Percentiles rank a stretch among this genome's conserved stretches.
These are phyloP conservation scores for Aspergillus fischeri DNA, from an alignment of 2,329 filamentous ascomycete species.

Conservation along the genomic window DNA sequence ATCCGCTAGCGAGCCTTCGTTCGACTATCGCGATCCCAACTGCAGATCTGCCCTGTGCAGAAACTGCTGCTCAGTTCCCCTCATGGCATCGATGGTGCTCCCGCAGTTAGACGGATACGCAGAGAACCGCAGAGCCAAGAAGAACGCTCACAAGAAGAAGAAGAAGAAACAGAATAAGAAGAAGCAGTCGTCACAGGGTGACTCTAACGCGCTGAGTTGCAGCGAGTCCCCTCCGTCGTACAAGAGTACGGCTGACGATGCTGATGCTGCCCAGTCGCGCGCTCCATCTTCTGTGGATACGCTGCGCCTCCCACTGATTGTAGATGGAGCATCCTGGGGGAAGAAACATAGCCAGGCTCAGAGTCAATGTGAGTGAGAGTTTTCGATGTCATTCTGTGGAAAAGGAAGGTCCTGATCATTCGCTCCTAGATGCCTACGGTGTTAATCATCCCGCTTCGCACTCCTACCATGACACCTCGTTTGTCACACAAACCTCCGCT, in stretches of 20 bases:
- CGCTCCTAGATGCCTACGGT: not conserved
- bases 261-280: not conserved
- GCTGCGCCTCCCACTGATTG: not conserved
- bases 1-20: conserved; percentile 6
- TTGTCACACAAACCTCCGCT: not conserved
- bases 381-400: not conserved
- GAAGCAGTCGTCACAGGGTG: not conserved
- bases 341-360: not conserved
- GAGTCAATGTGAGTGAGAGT: not conserved
- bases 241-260: not conserved
- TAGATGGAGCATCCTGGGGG: not conserved
- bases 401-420: not conserved
- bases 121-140: conserved; percentile 1
- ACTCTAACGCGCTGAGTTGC: not conserved
- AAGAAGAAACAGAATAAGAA: conserved; percentile 9
- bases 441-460: not conserved
- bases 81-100: conserved; percentile 1
- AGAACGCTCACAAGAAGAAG: conserved; percentile 6
- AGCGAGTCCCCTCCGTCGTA: not conserved
- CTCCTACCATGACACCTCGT: not conserved
- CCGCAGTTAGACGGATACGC: conserved; percentile 8
- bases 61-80: not conserved
- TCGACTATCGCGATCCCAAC: not conserved
- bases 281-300: not conserved
- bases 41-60: not conserved